phyloP scores from a whole-genome alignment of 208 protist genomes.

The Leishmania turanica region DNA sequence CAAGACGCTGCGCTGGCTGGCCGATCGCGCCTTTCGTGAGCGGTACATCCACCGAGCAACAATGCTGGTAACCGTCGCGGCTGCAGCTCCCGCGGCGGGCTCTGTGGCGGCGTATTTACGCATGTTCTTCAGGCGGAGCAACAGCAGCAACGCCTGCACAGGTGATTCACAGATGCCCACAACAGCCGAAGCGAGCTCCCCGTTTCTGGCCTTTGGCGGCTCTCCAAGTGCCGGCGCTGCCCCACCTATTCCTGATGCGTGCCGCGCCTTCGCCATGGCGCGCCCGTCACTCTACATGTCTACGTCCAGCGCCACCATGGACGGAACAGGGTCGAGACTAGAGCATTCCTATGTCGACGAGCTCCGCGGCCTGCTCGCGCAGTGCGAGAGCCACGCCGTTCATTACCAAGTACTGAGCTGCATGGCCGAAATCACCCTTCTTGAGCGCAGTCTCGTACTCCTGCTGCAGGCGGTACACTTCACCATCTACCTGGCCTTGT shows the following conservation, averaged over 20 bases:
- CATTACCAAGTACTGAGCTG: constrained; percentile 63
- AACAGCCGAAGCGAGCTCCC: constrained; percentile 24
- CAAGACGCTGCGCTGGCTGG: constrained; percentile 66
- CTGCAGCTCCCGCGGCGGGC: constrained; percentile 53
- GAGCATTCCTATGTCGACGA: constrained; percentile 36
- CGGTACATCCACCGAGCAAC: constrained; percentile 76
- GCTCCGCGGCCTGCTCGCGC: constrained; percentile 58
- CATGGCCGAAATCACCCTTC: constrained; percentile 60
- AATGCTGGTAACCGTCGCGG: constrained; percentile 66
- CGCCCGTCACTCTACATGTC: constrained; percentile 5
- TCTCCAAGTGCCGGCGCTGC: too few species aligned
- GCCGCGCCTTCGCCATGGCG: not conserved
- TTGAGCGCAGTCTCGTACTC: constrained; percentile 57
- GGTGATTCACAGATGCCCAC: not conserved
- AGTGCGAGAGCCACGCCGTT: constrained; percentile 67
- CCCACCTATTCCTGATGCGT: not conserved
- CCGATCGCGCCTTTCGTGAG: constrained; percentile 75
- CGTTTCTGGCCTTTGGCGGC: constrained; percentile 10
- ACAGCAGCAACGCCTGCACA: not conserved
- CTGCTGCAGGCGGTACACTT: constrained; percentile 57
- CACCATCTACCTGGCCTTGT: constrained; percentile 50
- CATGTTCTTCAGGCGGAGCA: constrained; percentile 40
- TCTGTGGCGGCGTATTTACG: constrained; percentile 52
- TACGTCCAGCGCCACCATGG: not conserved
- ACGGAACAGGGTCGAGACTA: not conserved